These are phyloP conservation scores for Viola pubescens DNA, from an alignment of 441 rosid species.

Conservation along the genomic window DNA sequence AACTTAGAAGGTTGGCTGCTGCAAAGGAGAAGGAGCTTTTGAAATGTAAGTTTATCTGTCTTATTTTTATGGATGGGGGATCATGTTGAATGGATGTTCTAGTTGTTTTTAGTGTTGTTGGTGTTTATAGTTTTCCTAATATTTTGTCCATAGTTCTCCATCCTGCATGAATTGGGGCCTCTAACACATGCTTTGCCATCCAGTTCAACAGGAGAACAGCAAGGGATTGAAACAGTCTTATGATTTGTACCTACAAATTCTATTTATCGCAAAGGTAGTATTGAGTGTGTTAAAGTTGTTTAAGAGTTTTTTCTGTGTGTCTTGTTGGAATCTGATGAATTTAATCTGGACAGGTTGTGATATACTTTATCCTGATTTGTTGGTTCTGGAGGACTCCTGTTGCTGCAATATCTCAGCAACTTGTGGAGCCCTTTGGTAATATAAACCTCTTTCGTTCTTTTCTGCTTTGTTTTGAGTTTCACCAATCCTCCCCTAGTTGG, in stretches of 20 bases:
- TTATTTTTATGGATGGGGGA: neutral
- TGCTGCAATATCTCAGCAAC: constrained; percentile 55
- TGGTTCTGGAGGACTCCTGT: constrained; percentile 86
- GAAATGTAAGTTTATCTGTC: constrained; percentile 37
- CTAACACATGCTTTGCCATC: constrained; percentile 12
- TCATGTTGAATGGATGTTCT: neutral
- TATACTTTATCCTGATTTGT: constrained; percentile 42
- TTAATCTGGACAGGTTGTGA: constrained; percentile 32
- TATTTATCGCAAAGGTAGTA: constrained; percentile 49
- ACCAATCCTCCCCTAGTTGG: neutral
- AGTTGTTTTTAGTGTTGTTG: neutral
- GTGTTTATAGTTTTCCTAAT: neutral
- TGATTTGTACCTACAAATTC: constrained; percentile 36
- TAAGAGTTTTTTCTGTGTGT: neutral
- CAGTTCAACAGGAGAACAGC: constrained; percentile 47
- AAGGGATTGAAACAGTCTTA: constrained; percentile 47
- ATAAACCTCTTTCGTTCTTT: neutral
- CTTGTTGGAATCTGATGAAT: too few relatives aligned
- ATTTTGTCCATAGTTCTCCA: neutral
- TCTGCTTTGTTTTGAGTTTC: constrained; percentile 6
- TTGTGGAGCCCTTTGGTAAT: constrained; percentile 85
- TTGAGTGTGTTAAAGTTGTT: constrained; percentile 10
- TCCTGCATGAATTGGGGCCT: neutral
- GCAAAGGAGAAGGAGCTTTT: constrained; percentile 86
- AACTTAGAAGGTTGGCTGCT: constrained; percentile 72